These are phyloP conservation scores for Lactarius deliciosus DNA, from an alignment of 768 basidiomycete genomes.

Conservation along the genomic window DNA sequence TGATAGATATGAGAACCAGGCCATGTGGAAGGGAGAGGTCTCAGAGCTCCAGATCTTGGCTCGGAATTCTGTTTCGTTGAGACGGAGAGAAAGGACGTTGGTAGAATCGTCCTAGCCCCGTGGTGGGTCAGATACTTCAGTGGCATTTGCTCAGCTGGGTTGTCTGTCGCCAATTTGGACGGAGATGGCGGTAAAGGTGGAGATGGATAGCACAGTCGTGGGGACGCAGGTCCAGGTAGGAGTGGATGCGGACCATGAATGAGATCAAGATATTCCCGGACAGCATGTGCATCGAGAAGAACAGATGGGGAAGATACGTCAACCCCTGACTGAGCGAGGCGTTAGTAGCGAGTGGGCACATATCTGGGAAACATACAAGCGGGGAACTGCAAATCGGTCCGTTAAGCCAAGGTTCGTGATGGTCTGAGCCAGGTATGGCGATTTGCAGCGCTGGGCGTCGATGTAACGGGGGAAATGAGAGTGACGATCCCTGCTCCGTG, in stretches of 20 bases:
- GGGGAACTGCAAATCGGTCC: constrained; percentile 11
- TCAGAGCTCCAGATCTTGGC: background rate
- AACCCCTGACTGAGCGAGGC: constrained; percentile 9
- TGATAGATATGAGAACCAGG: background rate
- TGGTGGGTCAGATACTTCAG: background rate
- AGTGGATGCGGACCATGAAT: constrained; percentile 15
- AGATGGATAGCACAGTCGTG: constrained; percentile 6
- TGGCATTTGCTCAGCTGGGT: constrained; percentile 1
- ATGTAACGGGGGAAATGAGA: background rate
- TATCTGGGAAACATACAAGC: constrained; percentile 7
- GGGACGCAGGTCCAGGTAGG: background rate
- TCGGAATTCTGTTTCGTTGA: background rate
- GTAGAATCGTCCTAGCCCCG: background rate
- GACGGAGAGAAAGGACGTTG: background rate
- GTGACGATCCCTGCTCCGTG: background rate
- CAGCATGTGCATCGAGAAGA: constrained; percentile 17
- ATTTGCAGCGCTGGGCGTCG: constrained; percentile 11
- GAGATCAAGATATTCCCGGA: constrained; percentile 17
- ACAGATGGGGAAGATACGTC: constrained; percentile 6
- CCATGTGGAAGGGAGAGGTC: background rate
- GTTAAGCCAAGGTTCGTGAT: constrained; percentile 8
- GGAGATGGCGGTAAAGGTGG: background rate
- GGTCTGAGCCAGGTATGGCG: constrained; percentile 11
- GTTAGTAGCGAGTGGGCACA: background rate
- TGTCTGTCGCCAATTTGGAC: background rate